Base-by-base conservation (phyloP, 164 flowering plant genomes). In the Macadamia integrifolia region DNA sequence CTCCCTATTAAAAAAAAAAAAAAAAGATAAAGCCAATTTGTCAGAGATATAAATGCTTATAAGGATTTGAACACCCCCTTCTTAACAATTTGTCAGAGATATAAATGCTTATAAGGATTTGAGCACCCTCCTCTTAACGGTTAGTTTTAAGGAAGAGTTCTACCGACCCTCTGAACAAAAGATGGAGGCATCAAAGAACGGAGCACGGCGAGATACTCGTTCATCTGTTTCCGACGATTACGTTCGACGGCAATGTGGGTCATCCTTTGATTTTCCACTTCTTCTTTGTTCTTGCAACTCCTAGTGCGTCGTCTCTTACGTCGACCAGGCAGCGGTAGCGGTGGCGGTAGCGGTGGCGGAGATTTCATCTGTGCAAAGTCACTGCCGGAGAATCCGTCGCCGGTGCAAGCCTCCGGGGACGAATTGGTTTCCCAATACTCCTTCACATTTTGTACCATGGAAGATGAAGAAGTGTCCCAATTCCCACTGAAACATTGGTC, bases 211-310 rank as follows among this genome's bases (percentile, higher is more conserved):
- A 86, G 85, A 55, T 86, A 82, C 61, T 86, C 86, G 18, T 84
- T 86, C 89, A 86, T 84, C 76, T 84, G 87, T 23, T 78, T 71
- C 58, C 89, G 80, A 13, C 89, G 77, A 66, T 86, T 86, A 30
- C 89, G 73, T 68, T 86, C 89, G 11, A 82, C 85, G 2, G 84
- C 84, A 72, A 86, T 86, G 82, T 86, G 89, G 64, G 84, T 85
- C 84, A 83, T 83, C 66, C 89, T 80, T 68, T 85, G 89, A 61
- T 70, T 83, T 77, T 85, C 87, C 13, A 83, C 76, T 46, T 86
- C 87, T 70, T 86, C 87, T 62, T 79, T 77, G 74, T 82, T 86
- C 76, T 82, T 83, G 62, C 72, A 58, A 14, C 66, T 69, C 72
- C 56, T 85, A 3, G 77, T 64, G 8, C 83, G 76, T 58, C 84